Evolutionary conservation across 2,329 filamentous ascomycete genomes (phyloP).

Genomic region (Neonectria sp.): DNA sequence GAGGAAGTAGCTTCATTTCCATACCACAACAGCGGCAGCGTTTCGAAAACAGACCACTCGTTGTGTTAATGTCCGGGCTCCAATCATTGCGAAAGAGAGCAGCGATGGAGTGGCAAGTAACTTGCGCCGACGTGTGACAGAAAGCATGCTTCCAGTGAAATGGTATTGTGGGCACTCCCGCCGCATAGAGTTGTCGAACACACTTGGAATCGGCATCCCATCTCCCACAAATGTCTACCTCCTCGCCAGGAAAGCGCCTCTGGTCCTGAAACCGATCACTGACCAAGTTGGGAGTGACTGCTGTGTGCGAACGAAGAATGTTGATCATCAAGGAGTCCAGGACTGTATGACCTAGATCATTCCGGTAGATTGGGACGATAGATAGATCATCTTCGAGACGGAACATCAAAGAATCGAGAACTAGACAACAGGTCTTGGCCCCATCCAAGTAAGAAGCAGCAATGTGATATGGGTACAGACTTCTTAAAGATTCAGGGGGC

Average conservation of each 20-base stretch:
- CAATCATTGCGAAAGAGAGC: not conserved
- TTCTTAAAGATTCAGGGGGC: too few species aligned
- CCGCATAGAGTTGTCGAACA: not conserved
- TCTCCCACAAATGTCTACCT: conserved; percentile 13
- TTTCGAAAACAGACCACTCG: conserved; percentile 4
- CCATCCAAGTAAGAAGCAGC: conserved; percentile 14
- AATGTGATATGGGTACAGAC: conserved; percentile 3
- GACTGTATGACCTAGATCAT: not conserved
- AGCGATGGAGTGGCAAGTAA: conserved; percentile 2
- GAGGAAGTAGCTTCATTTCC: not conserved
- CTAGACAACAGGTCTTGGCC: not conserved
- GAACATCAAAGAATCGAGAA: not conserved
- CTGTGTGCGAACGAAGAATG: conserved; percentile 8
- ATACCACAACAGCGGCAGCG: not conserved
- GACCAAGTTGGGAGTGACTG: not conserved
- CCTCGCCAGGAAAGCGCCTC: not conserved
- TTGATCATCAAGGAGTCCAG: conserved; percentile 1
- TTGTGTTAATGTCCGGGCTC: not conserved
- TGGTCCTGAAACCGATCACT: not conserved
- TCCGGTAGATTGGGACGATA: too few species aligned
- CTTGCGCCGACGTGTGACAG: conserved; percentile 15
- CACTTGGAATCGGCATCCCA: conserved; percentile 14
- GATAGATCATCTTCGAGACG: not conserved
- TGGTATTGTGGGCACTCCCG: not conserved
- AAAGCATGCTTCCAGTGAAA: conserved; percentile 14